phyloP scores from a whole-genome alignment of 192 early-diverging fungal species.

The Allomyces macrogynus region DNA sequence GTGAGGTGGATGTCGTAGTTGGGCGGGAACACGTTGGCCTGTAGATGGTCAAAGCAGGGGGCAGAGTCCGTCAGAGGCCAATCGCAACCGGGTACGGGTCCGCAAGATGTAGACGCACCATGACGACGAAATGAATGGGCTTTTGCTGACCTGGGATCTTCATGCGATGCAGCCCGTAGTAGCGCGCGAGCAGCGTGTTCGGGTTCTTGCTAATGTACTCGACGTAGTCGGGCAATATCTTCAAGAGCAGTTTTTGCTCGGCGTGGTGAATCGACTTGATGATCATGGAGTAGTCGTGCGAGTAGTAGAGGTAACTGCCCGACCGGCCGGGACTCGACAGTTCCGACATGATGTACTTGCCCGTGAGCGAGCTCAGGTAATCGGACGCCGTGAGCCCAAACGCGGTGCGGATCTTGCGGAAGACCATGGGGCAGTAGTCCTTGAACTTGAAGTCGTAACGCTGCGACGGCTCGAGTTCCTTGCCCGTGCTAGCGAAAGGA shows the following conservation, averaged over 20 bases:
- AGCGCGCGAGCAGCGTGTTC: slow-evolving; percentile 77
- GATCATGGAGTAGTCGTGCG: slow-evolving; percentile 92
- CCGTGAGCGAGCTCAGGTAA: slow-evolving; percentile 81
- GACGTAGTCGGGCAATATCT: slow-evolving; percentile 72
- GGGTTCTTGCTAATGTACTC: slow-evolving; percentile 75
- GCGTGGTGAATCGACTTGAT: slow-evolving; percentile 94
- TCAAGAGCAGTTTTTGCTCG: slow-evolving; percentile 85
- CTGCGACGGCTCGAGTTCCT: slow-evolving; percentile 84
- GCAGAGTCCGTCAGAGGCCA: too few species aligned
- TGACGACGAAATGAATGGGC: slow-evolving; percentile 98
- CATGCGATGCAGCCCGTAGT: slow-evolving; percentile 89
- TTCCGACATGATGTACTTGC: slow-evolving; percentile 91
- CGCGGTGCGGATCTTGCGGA: slow-evolving; percentile 65
- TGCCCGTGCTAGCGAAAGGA: slow-evolving; percentile 38
- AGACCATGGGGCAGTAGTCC: slow-evolving; percentile 96
- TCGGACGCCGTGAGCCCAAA: slow-evolving; percentile 81
- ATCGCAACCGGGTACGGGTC: too few species aligned
- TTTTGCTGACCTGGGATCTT: slow-evolving; percentile 66
- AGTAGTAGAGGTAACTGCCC: slow-evolving; percentile 95
- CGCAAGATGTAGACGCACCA: slow-evolving; percentile 19
- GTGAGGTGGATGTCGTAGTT: too few species aligned
- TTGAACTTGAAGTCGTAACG: slow-evolving; percentile 99
- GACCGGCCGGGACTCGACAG: slow-evolving; percentile 75
- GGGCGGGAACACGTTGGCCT: too few species aligned
- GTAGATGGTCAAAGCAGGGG: too few species aligned